phyloP scores from a whole-genome alignment of 805 yeast genomes.

The Maudiozyma saulgeensis region DNA sequence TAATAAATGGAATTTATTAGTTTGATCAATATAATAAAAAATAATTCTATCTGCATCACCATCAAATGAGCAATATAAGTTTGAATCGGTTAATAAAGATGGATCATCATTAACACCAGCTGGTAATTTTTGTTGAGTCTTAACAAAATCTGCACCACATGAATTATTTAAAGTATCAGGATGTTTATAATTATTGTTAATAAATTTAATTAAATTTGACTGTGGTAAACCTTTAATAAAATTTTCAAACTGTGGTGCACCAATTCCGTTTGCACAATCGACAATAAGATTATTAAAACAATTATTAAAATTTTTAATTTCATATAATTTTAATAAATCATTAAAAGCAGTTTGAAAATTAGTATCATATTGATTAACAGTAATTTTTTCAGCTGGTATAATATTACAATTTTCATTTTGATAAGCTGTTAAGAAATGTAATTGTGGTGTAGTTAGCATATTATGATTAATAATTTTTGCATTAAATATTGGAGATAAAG shows the following conservation, averaged over 20 bases:
- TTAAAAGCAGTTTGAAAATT: constrained; percentile 41
- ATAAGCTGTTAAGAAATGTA: constrained; percentile 76
- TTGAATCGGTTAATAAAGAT: constrained; percentile 27
- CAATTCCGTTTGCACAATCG: constrained; percentile 97
- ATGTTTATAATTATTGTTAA: constrained; percentile 44
- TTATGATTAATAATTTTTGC: constrained; percentile 48
- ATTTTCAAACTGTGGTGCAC: constrained; percentile 60
- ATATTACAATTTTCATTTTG: constrained; percentile 34
- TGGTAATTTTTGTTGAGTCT: constrained; percentile 78
- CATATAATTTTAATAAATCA: constrained; percentile 9
- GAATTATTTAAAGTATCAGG: constrained; percentile 58
- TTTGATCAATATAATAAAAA: constrained; percentile 48
- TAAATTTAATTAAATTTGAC: constrained; percentile 33
- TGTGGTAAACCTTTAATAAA: constrained; percentile 32
- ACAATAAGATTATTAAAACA: constrained; percentile 39
- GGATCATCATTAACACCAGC: constrained; percentile 32
- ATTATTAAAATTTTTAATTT: constrained; percentile 5
- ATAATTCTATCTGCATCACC: constrained; percentile 97
- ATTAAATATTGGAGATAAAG: constrained; percentile 54
- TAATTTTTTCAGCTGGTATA: not conserved
- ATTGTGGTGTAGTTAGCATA: constrained; percentile 83
- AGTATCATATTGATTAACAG: constrained; percentile 59
- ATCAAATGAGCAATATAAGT: constrained; percentile 76
- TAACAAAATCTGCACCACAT: constrained; percentile 95
- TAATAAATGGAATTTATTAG: constrained; percentile 42